These are phyloP conservation scores for Davidsoniella virescens DNA, from an alignment of 2,329 filamentous ascomycete genomes.

Conservation along the genomic window DNA sequence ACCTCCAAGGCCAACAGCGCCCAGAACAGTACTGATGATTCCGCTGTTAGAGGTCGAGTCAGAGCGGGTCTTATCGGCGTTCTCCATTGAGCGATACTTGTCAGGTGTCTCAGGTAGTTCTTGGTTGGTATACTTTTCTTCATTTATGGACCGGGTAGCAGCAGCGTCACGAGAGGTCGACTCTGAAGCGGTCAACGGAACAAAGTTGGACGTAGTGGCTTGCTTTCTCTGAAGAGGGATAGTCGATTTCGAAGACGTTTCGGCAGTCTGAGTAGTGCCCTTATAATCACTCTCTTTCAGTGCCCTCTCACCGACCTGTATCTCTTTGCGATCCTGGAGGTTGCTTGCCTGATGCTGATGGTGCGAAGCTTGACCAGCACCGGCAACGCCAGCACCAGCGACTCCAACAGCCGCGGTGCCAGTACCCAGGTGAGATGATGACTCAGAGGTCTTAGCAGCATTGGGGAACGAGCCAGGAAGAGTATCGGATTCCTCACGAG, in stretches of 20 bases:
- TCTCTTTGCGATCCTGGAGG: neutral
- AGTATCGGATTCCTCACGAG: neutral
- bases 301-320: neutral
- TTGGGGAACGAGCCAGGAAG: conserved; percentile 9
- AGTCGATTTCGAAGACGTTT: too few species aligned
- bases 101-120: neutral
- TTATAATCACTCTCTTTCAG: conserved; percentile 1
- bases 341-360: neutral
- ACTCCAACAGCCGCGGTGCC: conserved; percentile 2
- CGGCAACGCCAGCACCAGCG: neutral
- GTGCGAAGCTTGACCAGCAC: neutral
- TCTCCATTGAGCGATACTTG: too few species aligned
- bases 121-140: conserved; percentile 2
- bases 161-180: neutral
- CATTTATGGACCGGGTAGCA: neutral
- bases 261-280: neutral
- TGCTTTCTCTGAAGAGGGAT: neutral
- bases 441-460: neutral
- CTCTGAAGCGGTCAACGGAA: neutral
- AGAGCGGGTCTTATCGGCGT: neutral
- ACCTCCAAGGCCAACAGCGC: conserved; percentile 8
- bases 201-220: neutral
- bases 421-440: neutral
- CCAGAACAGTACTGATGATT: conserved; percentile 9
- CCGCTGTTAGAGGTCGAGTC: neutral